phyloP scores from a whole-genome alignment of 495 filamentous ascomycete genomes.

The Daldinia vernicosa region DNA sequence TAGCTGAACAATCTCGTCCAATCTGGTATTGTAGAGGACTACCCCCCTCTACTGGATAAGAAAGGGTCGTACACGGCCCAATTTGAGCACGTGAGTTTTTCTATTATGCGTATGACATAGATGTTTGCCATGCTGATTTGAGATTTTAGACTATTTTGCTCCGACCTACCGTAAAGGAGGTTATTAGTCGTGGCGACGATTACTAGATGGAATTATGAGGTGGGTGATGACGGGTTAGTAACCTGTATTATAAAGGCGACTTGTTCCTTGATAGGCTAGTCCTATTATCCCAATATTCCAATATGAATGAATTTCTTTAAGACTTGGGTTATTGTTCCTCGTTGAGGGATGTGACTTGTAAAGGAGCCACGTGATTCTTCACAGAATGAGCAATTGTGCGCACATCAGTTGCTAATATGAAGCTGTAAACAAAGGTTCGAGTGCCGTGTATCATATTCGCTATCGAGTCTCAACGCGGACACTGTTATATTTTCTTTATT shows the following conservation, averaged over 20 bases:
- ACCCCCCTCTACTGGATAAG: constrained; percentile 88
- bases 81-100: constrained; percentile 83
- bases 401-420: not conserved
- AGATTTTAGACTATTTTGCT: constrained; percentile 78
- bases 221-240: not conserved
- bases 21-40: constrained; percentile 86
- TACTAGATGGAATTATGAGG: constrained; percentile 61
- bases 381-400: not conserved
- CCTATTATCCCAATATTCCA: not conserved
- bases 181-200: constrained; percentile 91
- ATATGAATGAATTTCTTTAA: not conserved
- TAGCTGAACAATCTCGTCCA: constrained; percentile 89
- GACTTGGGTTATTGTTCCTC: not conserved
- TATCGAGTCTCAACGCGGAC: not conserved
- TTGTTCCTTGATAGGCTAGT: not conserved
- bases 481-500: too few relatives aligned
- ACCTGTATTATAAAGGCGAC: not conserved
- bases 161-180: constrained; percentile 88
- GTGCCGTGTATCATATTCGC: not conserved
- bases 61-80: constrained; percentile 97
- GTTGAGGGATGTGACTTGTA: not conserved
- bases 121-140: constrained; percentile 41
- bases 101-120: not conserved
- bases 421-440: not conserved
- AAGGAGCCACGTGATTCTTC: not conserved